These are phyloP conservation scores for Clarireedia hainanense DNA, from an alignment of 2,329 filamentous ascomycete species.

Conservation along the genomic window DNA sequence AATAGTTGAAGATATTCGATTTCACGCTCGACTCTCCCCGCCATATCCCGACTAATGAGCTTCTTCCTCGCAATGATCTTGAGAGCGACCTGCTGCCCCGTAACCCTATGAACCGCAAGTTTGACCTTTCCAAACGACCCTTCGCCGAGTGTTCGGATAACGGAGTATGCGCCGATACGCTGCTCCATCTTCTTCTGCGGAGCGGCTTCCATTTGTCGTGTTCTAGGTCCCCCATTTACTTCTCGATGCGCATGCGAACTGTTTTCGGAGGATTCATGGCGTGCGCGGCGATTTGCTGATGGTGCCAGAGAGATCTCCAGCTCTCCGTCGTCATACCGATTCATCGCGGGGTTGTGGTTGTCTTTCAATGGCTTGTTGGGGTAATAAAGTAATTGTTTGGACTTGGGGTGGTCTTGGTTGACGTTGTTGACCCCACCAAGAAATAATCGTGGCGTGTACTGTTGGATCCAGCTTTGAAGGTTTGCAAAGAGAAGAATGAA, in stretches of 20 bases:
- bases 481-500: not conserved
- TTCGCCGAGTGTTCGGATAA: slow-evolving; percentile 85
- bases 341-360: not conserved
- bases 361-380: not conserved
- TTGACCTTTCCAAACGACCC: slow-evolving; percentile 99
- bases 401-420: not conserved
- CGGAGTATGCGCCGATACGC: slow-evolving; percentile 84
- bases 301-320: slow-evolving; percentile 69
- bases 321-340: slow-evolving; percentile 67
- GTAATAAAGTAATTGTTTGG: not conserved
- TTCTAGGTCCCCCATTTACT: slow-evolving; percentile 17
- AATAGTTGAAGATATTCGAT: slow-evolving; percentile 96
- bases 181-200: slow-evolving; percentile 57
- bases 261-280: slow-evolving; percentile 29
- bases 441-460: not conserved
- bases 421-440: slow-evolving; percentile 7
- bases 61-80: slow-evolving; percentile 98
- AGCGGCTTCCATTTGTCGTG: slow-evolving; percentile 16
- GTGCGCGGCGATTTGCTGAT: slow-evolving; percentile 50
- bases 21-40: slow-evolving; percentile 91
- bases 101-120: slow-evolving; percentile 85
- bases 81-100: slow-evolving; percentile 88
- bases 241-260: slow-evolving; percentile 20
- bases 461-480: not conserved
- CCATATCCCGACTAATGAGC: slow-evolving; percentile 95